Conservation (phyloP, 345 rosid genomes). For the Linum trigynum region DNA sequence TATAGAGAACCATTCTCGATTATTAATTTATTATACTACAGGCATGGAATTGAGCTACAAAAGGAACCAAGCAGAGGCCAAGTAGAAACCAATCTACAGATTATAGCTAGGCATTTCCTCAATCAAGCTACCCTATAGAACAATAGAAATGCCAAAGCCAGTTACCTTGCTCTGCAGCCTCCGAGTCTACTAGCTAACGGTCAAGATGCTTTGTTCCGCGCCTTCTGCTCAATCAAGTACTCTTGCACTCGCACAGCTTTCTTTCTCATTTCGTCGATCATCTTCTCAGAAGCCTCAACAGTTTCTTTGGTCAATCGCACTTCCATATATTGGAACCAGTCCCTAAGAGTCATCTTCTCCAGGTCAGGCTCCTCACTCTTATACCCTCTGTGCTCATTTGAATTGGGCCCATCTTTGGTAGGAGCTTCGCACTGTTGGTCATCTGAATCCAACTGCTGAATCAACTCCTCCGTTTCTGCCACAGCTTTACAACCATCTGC, state of each 20-base stretch:
- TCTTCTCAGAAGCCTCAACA: slow-evolving; percentile 44
- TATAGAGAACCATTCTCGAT: no score
- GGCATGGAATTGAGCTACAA: neutral
- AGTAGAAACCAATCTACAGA: neutral
- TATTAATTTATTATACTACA: no score
- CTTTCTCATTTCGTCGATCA: slow-evolving; percentile 46
- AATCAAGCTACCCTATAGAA: neutral
- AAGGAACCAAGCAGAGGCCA: neutral
- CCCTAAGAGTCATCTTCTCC: slow-evolving; percentile 42
- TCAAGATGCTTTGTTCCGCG: slow-evolving; percentile 10
- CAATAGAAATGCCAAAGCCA: neutral
- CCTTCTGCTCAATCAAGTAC: slow-evolving; percentile 43
- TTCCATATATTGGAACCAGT: slow-evolving; percentile 63
- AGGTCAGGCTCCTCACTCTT: slow-evolving; percentile 17
- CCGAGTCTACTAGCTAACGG: neutral
- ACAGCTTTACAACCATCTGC: neutral
- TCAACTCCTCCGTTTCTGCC: neutral
- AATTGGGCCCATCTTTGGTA: neutral
- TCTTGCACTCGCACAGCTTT: slow-evolving; percentile 37
- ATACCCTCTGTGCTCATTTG: neutral
- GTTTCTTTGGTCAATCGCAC: slow-evolving; percentile 41
- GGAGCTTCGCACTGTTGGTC: neutral
- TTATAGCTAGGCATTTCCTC: neutral
- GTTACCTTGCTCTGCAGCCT: neutral
- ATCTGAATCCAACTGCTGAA: neutral